A percentile compares a stretch with the other conserved stretches of the same genome.
phyloP scores from a whole-genome alignment of 2,329 filamentous ascomycete species.

The Harringtonia lauricola region DNA sequence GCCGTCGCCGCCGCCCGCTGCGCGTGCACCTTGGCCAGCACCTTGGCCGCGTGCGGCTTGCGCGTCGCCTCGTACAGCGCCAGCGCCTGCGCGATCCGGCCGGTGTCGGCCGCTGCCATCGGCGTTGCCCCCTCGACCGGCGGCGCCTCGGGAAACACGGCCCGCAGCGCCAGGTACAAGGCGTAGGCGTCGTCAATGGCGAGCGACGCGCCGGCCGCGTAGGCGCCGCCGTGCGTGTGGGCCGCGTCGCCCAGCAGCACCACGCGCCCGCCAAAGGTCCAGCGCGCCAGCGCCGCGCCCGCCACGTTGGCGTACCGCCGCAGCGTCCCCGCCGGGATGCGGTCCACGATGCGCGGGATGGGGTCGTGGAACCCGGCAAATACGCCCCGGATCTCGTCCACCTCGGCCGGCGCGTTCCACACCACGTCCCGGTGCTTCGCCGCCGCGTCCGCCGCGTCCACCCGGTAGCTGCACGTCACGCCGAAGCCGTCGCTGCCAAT shows the following conservation, averaged over 20 bases:
- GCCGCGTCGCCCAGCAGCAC: slow-evolving; percentile 3
- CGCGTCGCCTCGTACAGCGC: slow-evolving; percentile 1
- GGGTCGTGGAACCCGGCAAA: slow-evolving; percentile 1
- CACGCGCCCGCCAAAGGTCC: slow-evolving; percentile 1
- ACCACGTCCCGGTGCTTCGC: slow-evolving; percentile 2
- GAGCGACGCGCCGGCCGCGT: slow-evolving; percentile 5
- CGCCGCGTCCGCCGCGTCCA: slow-evolving; percentile 1
- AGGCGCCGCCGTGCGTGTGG: slow-evolving; percentile 6
- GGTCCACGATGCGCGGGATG: slow-evolving; percentile 5
- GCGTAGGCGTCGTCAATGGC: slow-evolving; percentile 8
- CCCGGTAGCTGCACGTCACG: slow-evolving; percentile 5
- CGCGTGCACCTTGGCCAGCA: neutral
- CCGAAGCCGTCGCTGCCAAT: slow-evolving; percentile 2
- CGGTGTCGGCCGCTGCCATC: neutral
- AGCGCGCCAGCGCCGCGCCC: slow-evolving; percentile 1
- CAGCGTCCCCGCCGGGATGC: slow-evolving; percentile 3
- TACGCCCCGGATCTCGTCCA: slow-evolving; percentile 1
- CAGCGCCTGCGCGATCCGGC: neutral
- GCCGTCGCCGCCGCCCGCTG: slow-evolving; percentile 28
- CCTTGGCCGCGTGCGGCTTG: slow-evolving; percentile 1
- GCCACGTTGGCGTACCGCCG: slow-evolving; percentile 5
- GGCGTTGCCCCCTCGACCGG: neutral
- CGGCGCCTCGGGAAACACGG: slow-evolving; percentile 4
- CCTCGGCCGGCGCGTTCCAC: slow-evolving; percentile 1
- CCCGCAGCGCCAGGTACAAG: slow-evolving; percentile 2